Evolutionary conservation across 805 yeast species (phyloP).

Genomic region (Kazachstania martiniae): DNA sequence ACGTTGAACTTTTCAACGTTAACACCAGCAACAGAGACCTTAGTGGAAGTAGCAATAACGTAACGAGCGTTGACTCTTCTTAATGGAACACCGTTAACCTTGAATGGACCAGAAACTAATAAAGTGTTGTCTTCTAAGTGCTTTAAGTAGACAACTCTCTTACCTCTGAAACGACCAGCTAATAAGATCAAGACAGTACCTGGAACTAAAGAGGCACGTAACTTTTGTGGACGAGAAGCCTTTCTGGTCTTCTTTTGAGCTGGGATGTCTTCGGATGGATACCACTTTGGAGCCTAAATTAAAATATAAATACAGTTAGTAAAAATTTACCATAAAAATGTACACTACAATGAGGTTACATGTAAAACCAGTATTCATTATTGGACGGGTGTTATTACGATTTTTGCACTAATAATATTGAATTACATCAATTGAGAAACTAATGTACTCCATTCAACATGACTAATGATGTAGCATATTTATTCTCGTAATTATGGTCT

Average conservation of each 20-base stretch:
- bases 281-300: conserved; percentile 73
- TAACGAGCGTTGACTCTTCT: conserved; percentile 97
- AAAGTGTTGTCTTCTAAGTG: conserved; percentile 93
- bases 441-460: too few relatives aligned
- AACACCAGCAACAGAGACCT: conserved; percentile 64
- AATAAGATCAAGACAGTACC: conserved; percentile 93
- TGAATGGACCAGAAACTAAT: conserved; percentile 96
- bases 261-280: conserved; percentile 81
- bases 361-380: too few relatives aligned
- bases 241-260: conserved; percentile 82
- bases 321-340: too few relatives aligned
- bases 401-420: not conserved
- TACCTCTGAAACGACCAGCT: conserved; percentile 99
- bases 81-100: conserved; percentile 97
- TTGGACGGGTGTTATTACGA: too few relatives aligned
- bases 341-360: too few relatives aligned
- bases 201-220: conserved; percentile 90
- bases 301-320: conserved; percentile 12
- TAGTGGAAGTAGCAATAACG: conserved; percentile 96
- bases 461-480: too few relatives aligned
- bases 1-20: conserved; percentile 84
- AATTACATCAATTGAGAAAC: too few relatives aligned
- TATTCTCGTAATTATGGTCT: too few relatives aligned
- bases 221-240: conserved; percentile 81
- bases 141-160: conserved; percentile 96